Conservation (phyloP, 306 rosid species). For the Alnus rubra region DNA sequence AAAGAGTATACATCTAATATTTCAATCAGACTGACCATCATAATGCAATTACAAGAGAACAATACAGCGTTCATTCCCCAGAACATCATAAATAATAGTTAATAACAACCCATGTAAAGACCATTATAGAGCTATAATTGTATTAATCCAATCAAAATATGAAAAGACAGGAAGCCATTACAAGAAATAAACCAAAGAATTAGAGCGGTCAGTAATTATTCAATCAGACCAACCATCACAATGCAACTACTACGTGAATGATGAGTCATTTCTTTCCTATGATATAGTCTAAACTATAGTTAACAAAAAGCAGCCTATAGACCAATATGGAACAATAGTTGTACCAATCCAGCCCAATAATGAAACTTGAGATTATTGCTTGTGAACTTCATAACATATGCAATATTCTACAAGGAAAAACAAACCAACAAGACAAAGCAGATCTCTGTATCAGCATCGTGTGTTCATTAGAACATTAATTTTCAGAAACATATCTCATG, state of each 20-base stretch:
- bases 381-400: background rate
- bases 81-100: conserved; percentile 8
- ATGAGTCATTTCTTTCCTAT: background rate
- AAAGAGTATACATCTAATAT: conserved; percentile 11
- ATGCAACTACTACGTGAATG: conserved; percentile 15
- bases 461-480: conserved; percentile 10
- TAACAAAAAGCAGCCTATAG: conserved; percentile 17
- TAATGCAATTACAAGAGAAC: conserved; percentile 11
- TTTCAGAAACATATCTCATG: conserved; percentile 15
- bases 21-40: conserved; percentile 12
- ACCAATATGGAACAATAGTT: conserved; percentile 16
- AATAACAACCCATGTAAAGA: conserved; percentile 14
- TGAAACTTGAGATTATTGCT: conserved; percentile 16
- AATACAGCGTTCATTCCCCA: background rate
- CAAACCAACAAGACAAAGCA: conserved; percentile 1
- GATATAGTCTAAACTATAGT: background rate
- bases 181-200: background rate
- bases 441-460: conserved; percentile 11
- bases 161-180: background rate
- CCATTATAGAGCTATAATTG: background rate
- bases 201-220: background rate
- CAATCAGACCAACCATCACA: conserved; percentile 12
- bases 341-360: conserved; percentile 5
- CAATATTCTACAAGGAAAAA: conserved; percentile 5
- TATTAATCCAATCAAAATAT: background rate